Evolutionary conservation across 1,284 basidiomycete species (phyloP).

Genomic region (Cutaneotrichosporon cyanovorans): DNA sequence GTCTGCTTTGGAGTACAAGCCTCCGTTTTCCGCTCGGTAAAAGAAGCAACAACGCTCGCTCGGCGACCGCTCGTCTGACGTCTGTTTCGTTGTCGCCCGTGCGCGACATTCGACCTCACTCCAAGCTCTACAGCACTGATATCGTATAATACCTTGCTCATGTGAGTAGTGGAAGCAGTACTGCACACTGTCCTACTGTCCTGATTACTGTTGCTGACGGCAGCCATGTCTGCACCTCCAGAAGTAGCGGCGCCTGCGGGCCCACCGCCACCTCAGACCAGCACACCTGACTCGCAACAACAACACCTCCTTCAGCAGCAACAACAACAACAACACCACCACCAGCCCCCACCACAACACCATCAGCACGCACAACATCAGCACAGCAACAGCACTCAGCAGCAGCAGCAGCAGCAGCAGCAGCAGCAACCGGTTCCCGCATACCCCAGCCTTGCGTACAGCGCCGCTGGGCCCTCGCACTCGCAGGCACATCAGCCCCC

Average conservation of each 20-base stretch:
- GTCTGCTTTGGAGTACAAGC: no score
- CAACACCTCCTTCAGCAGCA: slow-evolving; percentile 2
- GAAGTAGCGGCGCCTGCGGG: not conserved
- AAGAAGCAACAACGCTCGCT: no score
- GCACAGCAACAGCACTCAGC: not conserved
- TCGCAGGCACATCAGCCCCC: slow-evolving; percentile 1
- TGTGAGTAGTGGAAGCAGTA: no score
- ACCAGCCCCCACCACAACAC: slow-evolving; percentile 11
- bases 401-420: not conserved
- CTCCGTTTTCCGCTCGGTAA: no score
- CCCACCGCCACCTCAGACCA: not conserved
- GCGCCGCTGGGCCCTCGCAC: slow-evolving; percentile 15
- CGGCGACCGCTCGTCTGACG: no score
- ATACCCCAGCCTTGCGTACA: slow-evolving; percentile 14
- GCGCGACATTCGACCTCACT: no score
- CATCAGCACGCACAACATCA: not conserved
- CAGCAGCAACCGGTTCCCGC: slow-evolving; percentile 2
- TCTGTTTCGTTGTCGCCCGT: no score
- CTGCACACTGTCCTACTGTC: no score
- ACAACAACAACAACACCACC: slow-evolving; percentile 1
- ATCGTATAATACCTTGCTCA: no score
- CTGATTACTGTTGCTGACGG: no score
- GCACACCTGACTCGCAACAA: not conserved
- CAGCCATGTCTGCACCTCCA: not conserved
- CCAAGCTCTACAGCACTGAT: no score